These are phyloP conservation scores for Voacanga thouarsii DNA, from an alignment of 257 asterid species.

Conservation along the genomic window DNA sequence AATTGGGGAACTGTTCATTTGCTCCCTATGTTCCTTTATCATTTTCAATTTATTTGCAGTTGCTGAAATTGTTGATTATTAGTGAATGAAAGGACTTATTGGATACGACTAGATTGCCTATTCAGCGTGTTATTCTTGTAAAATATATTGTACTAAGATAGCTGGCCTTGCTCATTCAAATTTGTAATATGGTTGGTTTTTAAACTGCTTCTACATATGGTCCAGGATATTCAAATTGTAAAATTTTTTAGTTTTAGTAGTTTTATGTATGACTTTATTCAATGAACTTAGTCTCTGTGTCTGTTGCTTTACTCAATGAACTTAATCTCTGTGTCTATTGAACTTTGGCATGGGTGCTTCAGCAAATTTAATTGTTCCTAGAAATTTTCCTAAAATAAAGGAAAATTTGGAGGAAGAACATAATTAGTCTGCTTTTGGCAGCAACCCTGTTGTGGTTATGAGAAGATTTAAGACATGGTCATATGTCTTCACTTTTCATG, in stretches of 20 bases:
- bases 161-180: not conserved
- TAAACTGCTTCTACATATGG: not conserved
- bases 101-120: not conserved
- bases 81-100: not conserved
- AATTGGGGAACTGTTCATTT: not conserved
- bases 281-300: too few relatives aligned
- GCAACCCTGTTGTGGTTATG: not conserved
- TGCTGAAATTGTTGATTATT: not conserved
- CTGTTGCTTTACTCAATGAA: too few relatives aligned
- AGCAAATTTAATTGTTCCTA: too few relatives aligned
- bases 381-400: not conserved
- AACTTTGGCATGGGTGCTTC: too few relatives aligned
- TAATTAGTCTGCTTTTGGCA: too few relatives aligned
- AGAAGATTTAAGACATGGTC: too few relatives aligned
- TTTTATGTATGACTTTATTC: too few relatives aligned
- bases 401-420: not conserved
- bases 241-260: too few relatives aligned
- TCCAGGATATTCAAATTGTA: too few relatives aligned
- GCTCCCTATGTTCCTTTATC: not conserved
- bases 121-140: slow-evolving; percentile 4
- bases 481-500: not conserved
- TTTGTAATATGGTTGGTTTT: not conserved
- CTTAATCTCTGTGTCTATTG: too few relatives aligned
- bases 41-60: too few relatives aligned
- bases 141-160: not conserved